phyloP scores from a whole-genome alignment of 305 asterid species.

The Plantago coronopus region DNA sequence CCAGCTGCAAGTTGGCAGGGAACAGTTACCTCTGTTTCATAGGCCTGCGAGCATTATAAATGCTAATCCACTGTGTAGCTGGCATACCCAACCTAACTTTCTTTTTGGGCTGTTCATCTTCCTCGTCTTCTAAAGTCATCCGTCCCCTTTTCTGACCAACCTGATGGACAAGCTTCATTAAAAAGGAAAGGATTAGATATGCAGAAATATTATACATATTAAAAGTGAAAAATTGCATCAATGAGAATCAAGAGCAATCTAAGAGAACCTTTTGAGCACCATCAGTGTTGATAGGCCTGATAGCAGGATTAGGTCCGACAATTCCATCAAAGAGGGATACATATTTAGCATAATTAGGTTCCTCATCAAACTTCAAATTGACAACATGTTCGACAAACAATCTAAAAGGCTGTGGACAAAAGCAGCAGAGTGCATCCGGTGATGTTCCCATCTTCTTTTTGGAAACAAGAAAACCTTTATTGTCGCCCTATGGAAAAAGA shows the following conservation, averaged over 20 bases:
- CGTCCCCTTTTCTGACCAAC: constrained; percentile 87
- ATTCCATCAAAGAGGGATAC: constrained; percentile 75
- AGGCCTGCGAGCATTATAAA: constrained; percentile 81
- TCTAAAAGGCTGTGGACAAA: constrained; percentile 75
- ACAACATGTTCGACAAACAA: constrained; percentile 66
- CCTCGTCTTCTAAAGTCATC: constrained; percentile 56
- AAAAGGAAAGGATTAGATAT: constrained; percentile 19
- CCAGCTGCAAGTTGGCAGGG: constrained; percentile 8
- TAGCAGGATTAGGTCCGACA: constrained; percentile 64
- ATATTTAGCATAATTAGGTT: constrained; percentile 78
- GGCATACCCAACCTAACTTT: constrained; percentile 80
- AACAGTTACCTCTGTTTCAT: constrained; percentile 73
- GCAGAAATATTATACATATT: constrained; percentile 1
- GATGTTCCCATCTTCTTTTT: constrained; percentile 94
- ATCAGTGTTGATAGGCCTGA: constrained; percentile 81
- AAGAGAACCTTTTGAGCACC: constrained; percentile 85
- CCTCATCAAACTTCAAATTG: constrained; percentile 88
- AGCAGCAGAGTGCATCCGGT: constrained; percentile 63
- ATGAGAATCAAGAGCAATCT: constrained; percentile 14
- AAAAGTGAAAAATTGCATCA: constrained; percentile 10
- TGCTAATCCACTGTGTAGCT: constrained; percentile 83
- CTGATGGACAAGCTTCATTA: constrained; percentile 58
- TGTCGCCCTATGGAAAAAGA: constrained; percentile 60
- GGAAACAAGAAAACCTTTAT: constrained; percentile 83
- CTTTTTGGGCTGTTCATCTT: constrained; percentile 82